Conservation (phyloP, 31 red algal genomes). For the Asparagopsis taxiformis region DNA sequence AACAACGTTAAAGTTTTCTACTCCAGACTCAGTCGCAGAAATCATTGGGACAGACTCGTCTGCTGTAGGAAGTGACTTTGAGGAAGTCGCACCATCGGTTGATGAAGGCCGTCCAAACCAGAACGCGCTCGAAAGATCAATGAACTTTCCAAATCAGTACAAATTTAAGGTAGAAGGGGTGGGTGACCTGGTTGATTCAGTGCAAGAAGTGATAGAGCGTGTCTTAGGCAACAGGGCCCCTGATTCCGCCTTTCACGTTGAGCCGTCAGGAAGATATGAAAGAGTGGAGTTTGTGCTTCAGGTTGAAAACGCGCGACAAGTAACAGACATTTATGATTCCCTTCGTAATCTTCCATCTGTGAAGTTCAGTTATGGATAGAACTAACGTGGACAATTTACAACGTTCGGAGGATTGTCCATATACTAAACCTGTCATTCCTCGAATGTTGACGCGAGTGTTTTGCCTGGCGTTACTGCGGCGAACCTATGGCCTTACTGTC, state of each 20-base stretch:
- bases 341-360: slow-evolving; percentile 31
- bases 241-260: slow-evolving; percentile 17
- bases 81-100: neutral
- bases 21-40: slow-evolving; percentile 12
- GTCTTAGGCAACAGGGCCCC: slow-evolving; percentile 17
- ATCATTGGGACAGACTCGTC: slow-evolving; percentile 20
- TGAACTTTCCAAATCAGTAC: slow-evolving; percentile 57
- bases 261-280: slow-evolving; percentile 43
- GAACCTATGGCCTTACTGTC: too few relatives aligned
- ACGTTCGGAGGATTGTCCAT: neutral
- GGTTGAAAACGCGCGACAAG: slow-evolving; percentile 41
- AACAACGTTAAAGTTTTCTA: slow-evolving; percentile 28
- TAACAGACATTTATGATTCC: slow-evolving; percentile 61
- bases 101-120: neutral
- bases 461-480: too few relatives aligned
- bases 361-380: slow-evolving; percentile 56
- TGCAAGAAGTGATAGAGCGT: slow-evolving; percentile 25
- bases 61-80: slow-evolving; percentile 1
- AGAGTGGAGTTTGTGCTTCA: slow-evolving; percentile 38
- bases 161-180: slow-evolving; percentile 59
- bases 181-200: slow-evolving; percentile 25
- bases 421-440: neutral
- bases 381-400: neutral
- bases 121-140: slow-evolving; percentile 36
- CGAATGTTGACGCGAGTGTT: neutral